Evolutionary conservation across 495 filamentous ascomycete species (phyloP), one percentile per base, ranked within the genome.

Genomic region (Penicillium daleae): DNA sequence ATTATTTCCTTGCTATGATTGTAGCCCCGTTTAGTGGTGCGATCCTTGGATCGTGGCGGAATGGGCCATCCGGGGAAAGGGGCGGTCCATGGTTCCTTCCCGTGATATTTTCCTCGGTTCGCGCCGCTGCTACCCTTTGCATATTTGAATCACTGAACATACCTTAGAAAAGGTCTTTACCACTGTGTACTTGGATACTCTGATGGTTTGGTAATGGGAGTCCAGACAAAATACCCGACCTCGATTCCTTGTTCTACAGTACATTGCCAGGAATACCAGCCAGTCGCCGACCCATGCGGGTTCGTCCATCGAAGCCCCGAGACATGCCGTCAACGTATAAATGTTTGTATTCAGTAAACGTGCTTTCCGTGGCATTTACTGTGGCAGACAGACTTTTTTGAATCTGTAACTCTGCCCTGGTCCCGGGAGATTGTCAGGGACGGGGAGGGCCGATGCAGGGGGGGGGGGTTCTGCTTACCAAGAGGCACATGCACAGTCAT

Each of bases 1-100:
- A n/a, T 27, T 27, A 0, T 4, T 12, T 39, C 21, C n/a, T 21
- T 22, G 40, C 6, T 12, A 40, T 5, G 15, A 21, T 6, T n/a
- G 12, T 46, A 22, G 42, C 9, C 17, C 42, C 29, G 24, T 50
- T 50, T 26, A 35, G 42, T 46, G 22, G 1, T 29, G 29, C 46
- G 56, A 46, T 33, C 56, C 56, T 56, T 61, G 48, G 63, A 59
- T 67, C 59, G 60, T 51, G 39, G 58, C 56, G 64, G 65, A 63
- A 64, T 37, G 58, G 63, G 61, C 22, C 44, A 55, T 65, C 69
- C 59, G 69, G 69, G 69, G 64, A 67, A 70, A 50, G 46, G 46
- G 27, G 10, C 62, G 60, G 64, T 62, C 69, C 69, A 67, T 70
- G 69, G 69, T 72, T 70, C 67, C 63, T 62, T 64, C 54, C 69